A percentile compares a stretch with the other conserved stretches of the same genome.
Conservation (phyloP, 495 filamentous ascomycete genomes). For the Aspergillus mulundensis region DNA sequence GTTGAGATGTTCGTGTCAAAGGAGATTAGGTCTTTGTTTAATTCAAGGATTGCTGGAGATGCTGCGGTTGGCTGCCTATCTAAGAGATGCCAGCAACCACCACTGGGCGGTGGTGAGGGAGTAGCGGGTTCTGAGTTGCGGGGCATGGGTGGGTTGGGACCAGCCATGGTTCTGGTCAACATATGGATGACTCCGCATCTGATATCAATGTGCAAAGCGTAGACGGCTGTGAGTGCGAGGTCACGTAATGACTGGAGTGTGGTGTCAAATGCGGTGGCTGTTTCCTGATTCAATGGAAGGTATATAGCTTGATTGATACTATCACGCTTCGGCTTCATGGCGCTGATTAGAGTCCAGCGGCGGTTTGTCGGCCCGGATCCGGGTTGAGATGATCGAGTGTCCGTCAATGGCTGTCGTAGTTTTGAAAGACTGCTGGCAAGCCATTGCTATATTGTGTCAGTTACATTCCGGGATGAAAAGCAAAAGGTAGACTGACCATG, state of each 20-base stretch:
- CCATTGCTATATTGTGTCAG: conserved; percentile 63
- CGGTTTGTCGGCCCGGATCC: conserved; percentile 45
- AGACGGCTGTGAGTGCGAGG: conserved; percentile 69
- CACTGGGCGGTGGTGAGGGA: conserved; percentile 51
- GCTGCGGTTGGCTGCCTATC: conserved; percentile 73
- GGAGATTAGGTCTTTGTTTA: conserved; percentile 75
- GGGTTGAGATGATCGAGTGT: conserved; percentile 37
- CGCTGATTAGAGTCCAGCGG: conserved; percentile 74
- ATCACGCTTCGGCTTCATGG: conserved; percentile 54
- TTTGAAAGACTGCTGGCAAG: conserved; percentile 72
- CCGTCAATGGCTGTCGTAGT: conserved; percentile 57
- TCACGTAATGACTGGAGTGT: conserved; percentile 75
- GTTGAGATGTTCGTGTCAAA: conserved; percentile 77
- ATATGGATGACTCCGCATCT: conserved; percentile 75
- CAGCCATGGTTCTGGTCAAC: conserved; percentile 45
- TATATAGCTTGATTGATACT: conserved; percentile 60
- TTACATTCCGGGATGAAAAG: not conserved
- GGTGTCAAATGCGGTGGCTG: conserved; percentile 76
- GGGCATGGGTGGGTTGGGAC: conserved; percentile 36
- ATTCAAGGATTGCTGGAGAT: conserved; percentile 67
- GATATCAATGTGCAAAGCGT: conserved; percentile 83
- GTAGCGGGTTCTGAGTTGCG: conserved; percentile 38
- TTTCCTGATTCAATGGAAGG: conserved; percentile 84
- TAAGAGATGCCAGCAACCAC: conserved; percentile 66
- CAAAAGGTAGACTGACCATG: conserved; percentile 55